These are phyloP conservation scores for Eutrema japonicum DNA, from an alignment of 345 rosid species.

Conservation along the genomic window DNA sequence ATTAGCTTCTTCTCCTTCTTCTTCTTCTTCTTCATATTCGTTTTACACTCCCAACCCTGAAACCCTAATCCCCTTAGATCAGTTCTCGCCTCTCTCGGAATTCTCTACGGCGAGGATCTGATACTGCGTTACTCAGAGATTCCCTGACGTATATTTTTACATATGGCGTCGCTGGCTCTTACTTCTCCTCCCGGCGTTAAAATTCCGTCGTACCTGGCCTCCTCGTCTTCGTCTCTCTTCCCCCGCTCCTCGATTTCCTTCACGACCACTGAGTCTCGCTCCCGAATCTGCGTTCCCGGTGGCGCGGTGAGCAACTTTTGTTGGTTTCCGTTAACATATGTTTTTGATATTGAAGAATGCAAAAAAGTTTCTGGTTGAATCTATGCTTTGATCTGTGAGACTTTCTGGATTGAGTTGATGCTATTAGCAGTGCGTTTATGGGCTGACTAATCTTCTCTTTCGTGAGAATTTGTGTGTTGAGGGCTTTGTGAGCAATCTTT, in stretches of 20 bases:
- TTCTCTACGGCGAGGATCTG: conserved; percentile 21
- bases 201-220: conserved; percentile 43
- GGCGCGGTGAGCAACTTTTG: conserved; percentile 42
- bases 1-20: conserved; percentile 6
- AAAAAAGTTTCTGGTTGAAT: not conserved
- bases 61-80: conserved; percentile 14
- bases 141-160: not conserved
- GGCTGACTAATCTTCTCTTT: not conserved
- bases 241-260: conserved; percentile 42
- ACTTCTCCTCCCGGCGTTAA: conserved; percentile 47
- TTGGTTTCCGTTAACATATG: not conserved
- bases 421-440: not conserved
- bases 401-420: conserved; percentile 1
- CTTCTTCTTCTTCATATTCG: conserved; percentile 7
- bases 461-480: too few species aligned
- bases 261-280: conserved; percentile 37
- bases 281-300: conserved; percentile 42
- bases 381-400: conserved; percentile 11
- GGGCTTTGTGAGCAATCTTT: too few species aligned
- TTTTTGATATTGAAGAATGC: not conserved
- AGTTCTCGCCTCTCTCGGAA: conserved; percentile 19
- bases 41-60: too few species aligned
- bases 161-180: conserved; percentile 55
- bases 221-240: conserved; percentile 46
- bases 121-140: conserved; percentile 10